These are phyloP conservation scores for Annulohypoxylon moriforme DNA, from an alignment of 495 filamentous ascomycete genomes.

Conservation along the genomic window DNA sequence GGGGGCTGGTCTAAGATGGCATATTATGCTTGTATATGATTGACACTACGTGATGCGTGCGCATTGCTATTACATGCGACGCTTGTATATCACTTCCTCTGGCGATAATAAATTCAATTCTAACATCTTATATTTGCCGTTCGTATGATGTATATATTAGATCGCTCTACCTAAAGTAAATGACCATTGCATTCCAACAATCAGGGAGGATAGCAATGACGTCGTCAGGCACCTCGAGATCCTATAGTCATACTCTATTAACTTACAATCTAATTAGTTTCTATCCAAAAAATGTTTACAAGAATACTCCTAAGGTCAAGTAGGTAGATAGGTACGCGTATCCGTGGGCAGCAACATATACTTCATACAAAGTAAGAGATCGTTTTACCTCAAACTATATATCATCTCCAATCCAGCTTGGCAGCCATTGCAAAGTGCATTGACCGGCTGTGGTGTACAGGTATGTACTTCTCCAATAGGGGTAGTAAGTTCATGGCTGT, in stretches of 20 bases:
- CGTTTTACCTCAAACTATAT: background rate
- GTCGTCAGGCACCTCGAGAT: too few relatives aligned
- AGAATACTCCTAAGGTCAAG: too few relatives aligned
- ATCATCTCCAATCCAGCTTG: background rate
- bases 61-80: constrained; percentile 22
- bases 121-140: background rate
- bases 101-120: constrained; percentile 24
- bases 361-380: background rate
- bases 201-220: too few relatives aligned
- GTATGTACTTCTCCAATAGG: background rate
- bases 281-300: too few relatives aligned
- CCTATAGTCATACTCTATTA: too few relatives aligned
- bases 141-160: background rate
- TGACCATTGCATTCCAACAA: background rate
- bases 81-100: constrained; percentile 32
- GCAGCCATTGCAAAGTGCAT: background rate
- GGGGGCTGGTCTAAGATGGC: constrained; percentile 11
- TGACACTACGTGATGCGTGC: constrained; percentile 3
- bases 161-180: background rate
- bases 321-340: too few relatives aligned
- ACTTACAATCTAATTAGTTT: too few relatives aligned
- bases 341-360: too few relatives aligned
- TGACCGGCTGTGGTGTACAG: background rate
- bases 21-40: constrained; percentile 41
- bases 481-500: background rate